Conservation (phyloP, 768 basidiomycete genomes). For the Trametes cubensis region DNA sequence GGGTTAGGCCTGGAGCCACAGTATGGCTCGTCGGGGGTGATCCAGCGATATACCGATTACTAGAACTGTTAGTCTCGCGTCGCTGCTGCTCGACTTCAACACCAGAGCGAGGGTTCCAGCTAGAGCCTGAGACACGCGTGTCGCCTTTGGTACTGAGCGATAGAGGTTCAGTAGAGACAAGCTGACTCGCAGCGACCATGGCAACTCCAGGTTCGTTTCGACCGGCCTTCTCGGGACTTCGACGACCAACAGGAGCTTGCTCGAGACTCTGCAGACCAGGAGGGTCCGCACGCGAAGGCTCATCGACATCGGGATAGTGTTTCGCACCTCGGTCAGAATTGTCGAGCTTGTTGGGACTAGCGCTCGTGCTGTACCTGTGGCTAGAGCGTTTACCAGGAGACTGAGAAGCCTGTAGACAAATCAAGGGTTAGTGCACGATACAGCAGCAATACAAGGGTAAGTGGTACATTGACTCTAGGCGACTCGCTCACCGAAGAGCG, state of each 20-base stretch:
- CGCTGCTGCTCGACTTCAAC: constrained; percentile 30
- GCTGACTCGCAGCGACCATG: constrained; percentile 33
- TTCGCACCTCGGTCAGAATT: background rate
- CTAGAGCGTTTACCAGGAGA: background rate
- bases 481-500: constrained; percentile 19
- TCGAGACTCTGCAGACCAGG: constrained; percentile 3
- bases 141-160: constrained; percentile 32
- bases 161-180: constrained; percentile 27
- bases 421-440: background rate
- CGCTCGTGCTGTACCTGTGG: background rate
- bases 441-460: background rate
- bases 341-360: background rate
- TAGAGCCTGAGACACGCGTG: constrained; percentile 30
- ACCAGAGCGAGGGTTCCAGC: constrained; percentile 27
- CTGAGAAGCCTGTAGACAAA: background rate
- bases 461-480: constrained; percentile 10
- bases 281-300: constrained; percentile 3
- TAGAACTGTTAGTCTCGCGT: constrained; percentile 16
- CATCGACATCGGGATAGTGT: background rate
- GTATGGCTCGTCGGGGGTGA: background rate
- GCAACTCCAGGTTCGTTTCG: constrained; percentile 2
- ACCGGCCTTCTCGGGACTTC: background rate
- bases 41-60: constrained; percentile 3
- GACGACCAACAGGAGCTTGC: background rate
- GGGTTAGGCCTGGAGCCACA: background rate